Evolutionary conservation across 345 rosid species (phyloP).

Genomic region (Rhizophora apiculata): DNA sequence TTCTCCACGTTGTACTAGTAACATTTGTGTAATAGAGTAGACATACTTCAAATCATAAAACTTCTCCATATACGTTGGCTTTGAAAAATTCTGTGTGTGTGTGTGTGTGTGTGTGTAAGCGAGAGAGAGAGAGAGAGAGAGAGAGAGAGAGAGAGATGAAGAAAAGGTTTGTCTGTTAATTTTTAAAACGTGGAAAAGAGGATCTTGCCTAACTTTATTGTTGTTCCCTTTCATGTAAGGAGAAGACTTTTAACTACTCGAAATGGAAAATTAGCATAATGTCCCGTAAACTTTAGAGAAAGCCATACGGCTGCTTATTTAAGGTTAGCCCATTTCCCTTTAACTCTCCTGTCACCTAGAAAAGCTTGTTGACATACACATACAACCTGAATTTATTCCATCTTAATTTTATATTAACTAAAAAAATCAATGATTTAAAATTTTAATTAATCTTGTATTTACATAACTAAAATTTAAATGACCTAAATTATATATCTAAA

Average conservation of each 20-base stretch:
- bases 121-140: not conserved
- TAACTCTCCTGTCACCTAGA: too few species aligned
- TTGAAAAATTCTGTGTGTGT: too few species aligned
- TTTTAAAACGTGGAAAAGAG: constrained; percentile 23
- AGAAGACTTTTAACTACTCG: constrained; percentile 32
- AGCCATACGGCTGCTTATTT: not conserved
- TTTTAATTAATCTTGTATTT: too few species aligned
- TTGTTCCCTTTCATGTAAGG: constrained; percentile 42
- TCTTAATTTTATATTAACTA: not conserved
- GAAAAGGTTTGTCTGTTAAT: constrained; percentile 39
- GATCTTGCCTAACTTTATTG: constrained; percentile 24
- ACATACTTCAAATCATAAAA: constrained; percentile 13
- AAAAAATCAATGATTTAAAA: not conserved
- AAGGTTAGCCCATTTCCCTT: too few species aligned
- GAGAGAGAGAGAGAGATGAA: too few species aligned
- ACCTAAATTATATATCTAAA: too few species aligned
- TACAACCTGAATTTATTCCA: not conserved
- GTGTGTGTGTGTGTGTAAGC: not conserved
- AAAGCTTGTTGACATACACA: too few species aligned
- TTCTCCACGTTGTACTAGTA: constrained; percentile 14
- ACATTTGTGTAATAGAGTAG: constrained; percentile 18
- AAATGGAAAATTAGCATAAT: constrained; percentile 44
- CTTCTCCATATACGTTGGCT: constrained; percentile 3
- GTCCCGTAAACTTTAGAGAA: constrained; percentile 15
- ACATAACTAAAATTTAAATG: too few species aligned